Percentiles rank a stretch among this genome's conserved stretches.
Conservation (phyloP, 2,329 filamentous ascomycete species). For the Fusarium pseudocircinatum region DNA sequence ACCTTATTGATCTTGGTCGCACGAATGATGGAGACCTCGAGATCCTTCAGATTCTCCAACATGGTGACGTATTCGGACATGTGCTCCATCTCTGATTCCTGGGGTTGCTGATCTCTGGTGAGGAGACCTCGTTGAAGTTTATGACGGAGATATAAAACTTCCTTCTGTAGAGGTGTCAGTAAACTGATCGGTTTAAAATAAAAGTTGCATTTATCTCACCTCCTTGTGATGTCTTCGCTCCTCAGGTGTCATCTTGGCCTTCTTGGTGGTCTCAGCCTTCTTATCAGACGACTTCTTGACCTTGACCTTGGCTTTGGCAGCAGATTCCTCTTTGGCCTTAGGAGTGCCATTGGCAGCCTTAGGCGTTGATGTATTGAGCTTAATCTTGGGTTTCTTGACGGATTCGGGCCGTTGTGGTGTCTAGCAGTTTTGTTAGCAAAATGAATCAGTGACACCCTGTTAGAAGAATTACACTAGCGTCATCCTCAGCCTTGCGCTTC, state of each 20-base stretch:
- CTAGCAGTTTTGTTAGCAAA: constrained; percentile 48
- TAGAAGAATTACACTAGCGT: constrained; percentile 59
- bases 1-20: constrained; percentile 99
- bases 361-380: constrained; percentile 62
- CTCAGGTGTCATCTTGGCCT: constrained; percentile 66
- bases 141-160: constrained; percentile 93
- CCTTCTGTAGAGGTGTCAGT: constrained; percentile 63
- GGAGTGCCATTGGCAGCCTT: constrained; percentile 31
- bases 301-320: constrained; percentile 63
- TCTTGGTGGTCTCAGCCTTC: constrained; percentile 62
- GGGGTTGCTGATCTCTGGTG: constrained; percentile 83
- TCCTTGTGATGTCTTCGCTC: constrained; percentile 69
- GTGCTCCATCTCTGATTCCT: constrained; percentile 81
- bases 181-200: not conserved
- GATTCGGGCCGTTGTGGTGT: constrained; percentile 68
- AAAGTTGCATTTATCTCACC: constrained; percentile 50
- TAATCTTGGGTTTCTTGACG: constrained; percentile 75
- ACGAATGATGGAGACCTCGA: constrained; percentile 90
- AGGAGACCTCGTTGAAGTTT: constrained; percentile 95
- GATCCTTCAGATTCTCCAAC: constrained; percentile 80
- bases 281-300: constrained; percentile 69
- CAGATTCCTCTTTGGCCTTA: constrained; percentile 66
- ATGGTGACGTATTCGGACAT: constrained; percentile 83
- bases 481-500: constrained; percentile 91
- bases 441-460: not conserved